A percentile compares a stretch with the other conserved stretches of the same genome.
Evolutionary conservation across 768 basidiomycete species (phyloP).

Genomic region (Paxillus involutus): DNA sequence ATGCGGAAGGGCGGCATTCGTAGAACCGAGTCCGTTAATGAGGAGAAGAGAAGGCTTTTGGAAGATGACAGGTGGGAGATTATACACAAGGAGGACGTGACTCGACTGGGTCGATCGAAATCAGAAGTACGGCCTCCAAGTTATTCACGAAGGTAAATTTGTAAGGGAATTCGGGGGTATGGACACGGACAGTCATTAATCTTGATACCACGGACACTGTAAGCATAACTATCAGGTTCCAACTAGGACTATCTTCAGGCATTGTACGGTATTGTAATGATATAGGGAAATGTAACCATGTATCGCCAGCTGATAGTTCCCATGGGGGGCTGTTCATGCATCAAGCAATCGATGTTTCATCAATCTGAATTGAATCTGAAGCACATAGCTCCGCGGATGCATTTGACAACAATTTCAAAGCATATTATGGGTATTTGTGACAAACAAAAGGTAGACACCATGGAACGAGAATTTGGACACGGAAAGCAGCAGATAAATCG

Average conservation of each 20-base stretch:
- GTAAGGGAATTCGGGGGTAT: background rate
- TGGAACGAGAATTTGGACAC: background rate
- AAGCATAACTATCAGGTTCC: background rate
- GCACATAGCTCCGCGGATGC: no score
- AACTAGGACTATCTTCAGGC: background rate
- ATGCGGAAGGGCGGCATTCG: background rate
- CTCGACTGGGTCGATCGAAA: slow-evolving; percentile 21
- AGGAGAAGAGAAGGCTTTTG: slow-evolving; percentile 21
- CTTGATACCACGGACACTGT: background rate
- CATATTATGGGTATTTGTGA: background rate
- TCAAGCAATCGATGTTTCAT: no score
- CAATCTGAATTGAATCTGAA: no score
- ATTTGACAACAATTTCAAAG: no score
- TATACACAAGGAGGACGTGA: slow-evolving; percentile 7
- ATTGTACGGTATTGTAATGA: background rate
- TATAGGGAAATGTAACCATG: no score
- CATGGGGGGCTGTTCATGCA: no score
- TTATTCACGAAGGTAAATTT: slow-evolving; percentile 14
- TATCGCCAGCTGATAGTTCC: no score
- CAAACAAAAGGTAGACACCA: slow-evolving; percentile 14
- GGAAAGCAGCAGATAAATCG: background rate
- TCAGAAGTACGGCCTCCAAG: slow-evolving; percentile 25
- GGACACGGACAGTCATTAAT: background rate
- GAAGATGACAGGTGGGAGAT: slow-evolving; percentile 19
- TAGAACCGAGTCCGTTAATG: slow-evolving; percentile 13